Percentiles rank a stretch among this genome's conserved stretches.
These are phyloP conservation scores for Lactuca saligna DNA, from an alignment of 129 eudicot genomes.

Conservation along the genomic window DNA sequence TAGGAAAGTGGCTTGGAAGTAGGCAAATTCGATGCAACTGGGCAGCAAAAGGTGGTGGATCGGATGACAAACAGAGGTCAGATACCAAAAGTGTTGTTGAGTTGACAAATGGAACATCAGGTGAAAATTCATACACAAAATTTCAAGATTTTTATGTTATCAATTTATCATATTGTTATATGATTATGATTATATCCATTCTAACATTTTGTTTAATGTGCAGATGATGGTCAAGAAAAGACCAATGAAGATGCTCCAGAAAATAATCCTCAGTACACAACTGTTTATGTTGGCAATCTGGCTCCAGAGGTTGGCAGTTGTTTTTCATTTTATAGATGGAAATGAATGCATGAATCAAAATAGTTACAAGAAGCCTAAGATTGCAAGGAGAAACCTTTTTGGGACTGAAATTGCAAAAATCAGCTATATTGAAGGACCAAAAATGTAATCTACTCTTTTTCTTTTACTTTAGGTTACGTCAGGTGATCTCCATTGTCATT, in stretches of 20 bases:
- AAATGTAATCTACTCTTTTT: no score
- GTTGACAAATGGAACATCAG: conserved; percentile 76
- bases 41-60: conserved; percentile 89
- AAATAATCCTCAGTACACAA: conserved; percentile 81
- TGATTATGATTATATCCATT: background rate
- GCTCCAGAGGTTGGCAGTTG: conserved; percentile 58
- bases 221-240: conserved; percentile 80
- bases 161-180: background rate
- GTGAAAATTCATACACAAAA: conserved; percentile 22
- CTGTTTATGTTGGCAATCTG: conserved; percentile 90
- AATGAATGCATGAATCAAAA: background rate
- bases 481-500: conserved; percentile 79
- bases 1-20: conserved; percentile 70
- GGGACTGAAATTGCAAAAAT: background rate
- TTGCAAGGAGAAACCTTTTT: no score
- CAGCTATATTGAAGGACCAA: background rate
- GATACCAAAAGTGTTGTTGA: conserved; percentile 72
- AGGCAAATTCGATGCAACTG: conserved; percentile 97
- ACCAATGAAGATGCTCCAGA: conserved; percentile 78
- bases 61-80: conserved; percentile 60
- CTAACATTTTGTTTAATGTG: conserved; percentile 9
- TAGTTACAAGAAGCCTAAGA: no score
- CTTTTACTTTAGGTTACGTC: conserved; percentile 54
- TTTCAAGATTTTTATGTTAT: background rate
- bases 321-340: background rate